A percentile compares a stretch with the other conserved stretches of the same genome.
phyloP scores from a whole-genome alignment of 2,329 filamentous ascomycete genomes.

The Lachnellula subtilissima region DNA sequence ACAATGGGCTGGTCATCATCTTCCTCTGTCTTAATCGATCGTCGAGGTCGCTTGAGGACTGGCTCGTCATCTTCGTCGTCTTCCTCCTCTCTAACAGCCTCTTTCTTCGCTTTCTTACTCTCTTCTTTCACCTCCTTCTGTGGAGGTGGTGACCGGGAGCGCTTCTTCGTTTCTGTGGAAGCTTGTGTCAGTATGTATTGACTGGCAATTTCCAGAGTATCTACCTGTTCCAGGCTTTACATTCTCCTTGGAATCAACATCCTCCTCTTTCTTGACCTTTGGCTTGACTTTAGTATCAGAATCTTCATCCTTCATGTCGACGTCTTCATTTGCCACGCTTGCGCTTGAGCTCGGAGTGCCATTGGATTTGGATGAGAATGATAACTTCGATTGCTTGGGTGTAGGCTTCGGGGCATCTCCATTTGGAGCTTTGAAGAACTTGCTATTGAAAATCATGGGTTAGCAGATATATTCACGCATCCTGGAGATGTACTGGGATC shows the following conservation, averaged over 20 bases:
- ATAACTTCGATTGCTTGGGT: slow-evolving; percentile 71
- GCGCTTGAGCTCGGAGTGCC: slow-evolving; percentile 23
- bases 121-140: slow-evolving; percentile 25
- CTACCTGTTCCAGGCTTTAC: slow-evolving; percentile 16
- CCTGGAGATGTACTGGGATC: slow-evolving; percentile 11
- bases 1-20: slow-evolving; percentile 44
- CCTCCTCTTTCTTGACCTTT: slow-evolving; percentile 29
- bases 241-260: slow-evolving; percentile 23
- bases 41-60: slow-evolving; percentile 37
- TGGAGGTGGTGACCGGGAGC: slow-evolving; percentile 21
- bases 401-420: slow-evolving; percentile 48
- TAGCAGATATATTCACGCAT: slow-evolving; percentile 9
- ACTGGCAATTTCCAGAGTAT: background rate
- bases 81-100: slow-evolving; percentile 31
- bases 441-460: slow-evolving; percentile 48
- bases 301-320: slow-evolving; percentile 26
- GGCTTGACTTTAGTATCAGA: slow-evolving; percentile 22
- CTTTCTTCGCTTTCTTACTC: slow-evolving; percentile 28
- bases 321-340: slow-evolving; percentile 22
- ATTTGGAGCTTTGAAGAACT: slow-evolving; percentile 72
- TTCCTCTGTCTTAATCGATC: slow-evolving; percentile 40
- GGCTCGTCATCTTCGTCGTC: slow-evolving; percentile 26
- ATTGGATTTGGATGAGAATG: slow-evolving; percentile 60
- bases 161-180: slow-evolving; percentile 20
- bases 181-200: slow-evolving; percentile 4